Evolutionary conservation across 2,329 filamentous ascomycete species (phyloP).

Genomic region (Thielaviopsis ethacetica): DNA sequence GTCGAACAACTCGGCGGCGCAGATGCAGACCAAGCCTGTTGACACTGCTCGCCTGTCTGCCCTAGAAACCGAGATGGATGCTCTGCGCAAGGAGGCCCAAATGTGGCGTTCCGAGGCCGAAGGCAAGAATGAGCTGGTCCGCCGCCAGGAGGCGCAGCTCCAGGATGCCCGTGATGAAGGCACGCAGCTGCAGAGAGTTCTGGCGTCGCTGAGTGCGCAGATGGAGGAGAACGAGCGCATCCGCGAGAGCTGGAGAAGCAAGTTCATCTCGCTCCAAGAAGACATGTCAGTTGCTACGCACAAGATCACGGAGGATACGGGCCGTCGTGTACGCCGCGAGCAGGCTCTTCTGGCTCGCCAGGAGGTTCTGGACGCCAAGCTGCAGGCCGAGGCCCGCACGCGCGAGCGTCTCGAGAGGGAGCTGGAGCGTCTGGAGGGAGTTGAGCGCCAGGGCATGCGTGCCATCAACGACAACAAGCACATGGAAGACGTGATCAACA

Average conservation of each 20-base stretch:
- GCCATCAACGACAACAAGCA: slow-evolving; percentile 46
- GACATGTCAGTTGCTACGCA: slow-evolving; percentile 69
- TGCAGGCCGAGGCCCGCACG: slow-evolving; percentile 58
- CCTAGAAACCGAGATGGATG: slow-evolving; percentile 38
- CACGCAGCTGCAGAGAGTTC: slow-evolving; percentile 56
- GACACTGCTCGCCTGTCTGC: slow-evolving; percentile 33
- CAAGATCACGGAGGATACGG: slow-evolving; percentile 71
- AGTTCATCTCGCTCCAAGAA: slow-evolving; percentile 71
- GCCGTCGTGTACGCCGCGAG: slow-evolving; percentile 61
- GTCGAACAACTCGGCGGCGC: slow-evolving; percentile 39
- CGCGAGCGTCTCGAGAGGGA: slow-evolving; percentile 51
- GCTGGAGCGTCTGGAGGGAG: slow-evolving; percentile 46
- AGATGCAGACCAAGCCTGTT: slow-evolving; percentile 39
- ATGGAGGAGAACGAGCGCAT: slow-evolving; percentile 74
- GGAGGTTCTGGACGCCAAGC: slow-evolving; percentile 60
- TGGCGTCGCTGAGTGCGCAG: slow-evolving; percentile 59
- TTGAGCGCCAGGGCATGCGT: slow-evolving; percentile 48
- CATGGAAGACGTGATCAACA: slow-evolving; percentile 36
- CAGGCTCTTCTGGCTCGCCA: slow-evolving; percentile 63
- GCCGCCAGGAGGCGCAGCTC: slow-evolving; percentile 33
- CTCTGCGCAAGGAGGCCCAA: slow-evolving; percentile 38
- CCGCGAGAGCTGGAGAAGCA: slow-evolving; percentile 67
- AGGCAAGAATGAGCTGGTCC: slow-evolving; percentile 34
- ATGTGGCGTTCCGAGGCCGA: slow-evolving; percentile 48
- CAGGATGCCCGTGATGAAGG: slow-evolving; percentile 39